These are phyloP conservation scores for Nigrospora osmanthi DNA, from an alignment of 2,329 filamentous ascomycete species.

Conservation along the genomic window DNA sequence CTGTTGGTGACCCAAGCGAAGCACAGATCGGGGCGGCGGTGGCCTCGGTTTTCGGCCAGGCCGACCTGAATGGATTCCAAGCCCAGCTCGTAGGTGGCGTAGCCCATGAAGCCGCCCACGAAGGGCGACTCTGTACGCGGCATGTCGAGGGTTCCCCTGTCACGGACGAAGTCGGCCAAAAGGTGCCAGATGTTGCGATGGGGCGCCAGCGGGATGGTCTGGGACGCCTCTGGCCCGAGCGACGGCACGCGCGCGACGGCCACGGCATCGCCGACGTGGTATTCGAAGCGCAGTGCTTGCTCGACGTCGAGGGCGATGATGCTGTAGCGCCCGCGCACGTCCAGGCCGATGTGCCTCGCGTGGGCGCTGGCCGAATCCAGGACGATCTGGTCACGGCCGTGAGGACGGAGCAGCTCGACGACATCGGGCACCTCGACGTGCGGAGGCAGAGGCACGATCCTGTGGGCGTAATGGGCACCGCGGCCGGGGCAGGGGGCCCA, in stretches of 20 bases:
- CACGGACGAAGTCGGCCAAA: slow-evolving; percentile 34
- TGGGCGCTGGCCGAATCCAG: slow-evolving; percentile 52
- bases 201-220: slow-evolving; percentile 15
- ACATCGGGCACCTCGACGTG: slow-evolving; percentile 45
- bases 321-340: slow-evolving; percentile 57
- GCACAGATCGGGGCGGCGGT: slow-evolving; percentile 59
- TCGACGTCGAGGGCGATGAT: slow-evolving; percentile 63
- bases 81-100: slow-evolving; percentile 77
- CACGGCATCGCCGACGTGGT: slow-evolving; percentile 40
- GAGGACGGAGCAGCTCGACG: slow-evolving; percentile 39
- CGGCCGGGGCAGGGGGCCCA: slow-evolving; percentile 3
- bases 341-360: slow-evolving; percentile 28
- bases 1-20: slow-evolving; percentile 72
- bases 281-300: slow-evolving; percentile 48
- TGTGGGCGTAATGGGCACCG: slow-evolving; percentile 28
- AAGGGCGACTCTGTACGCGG: slow-evolving; percentile 45
- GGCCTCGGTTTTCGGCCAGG: slow-evolving; percentile 20
- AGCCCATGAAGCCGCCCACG: slow-evolving; percentile 78
- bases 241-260: slow-evolving; percentile 20
- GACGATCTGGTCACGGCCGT: slow-evolving; percentile 40
- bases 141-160: slow-evolving; percentile 8
- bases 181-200: slow-evolving; percentile 40
- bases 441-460: slow-evolving; percentile 32
- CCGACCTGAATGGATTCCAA: slow-evolving; percentile 50
- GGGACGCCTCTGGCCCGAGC: slow-evolving; percentile 4